Base-by-base conservation (phyloP, 768 basidiomycete species). In the Sutorius australiensis region DNA sequence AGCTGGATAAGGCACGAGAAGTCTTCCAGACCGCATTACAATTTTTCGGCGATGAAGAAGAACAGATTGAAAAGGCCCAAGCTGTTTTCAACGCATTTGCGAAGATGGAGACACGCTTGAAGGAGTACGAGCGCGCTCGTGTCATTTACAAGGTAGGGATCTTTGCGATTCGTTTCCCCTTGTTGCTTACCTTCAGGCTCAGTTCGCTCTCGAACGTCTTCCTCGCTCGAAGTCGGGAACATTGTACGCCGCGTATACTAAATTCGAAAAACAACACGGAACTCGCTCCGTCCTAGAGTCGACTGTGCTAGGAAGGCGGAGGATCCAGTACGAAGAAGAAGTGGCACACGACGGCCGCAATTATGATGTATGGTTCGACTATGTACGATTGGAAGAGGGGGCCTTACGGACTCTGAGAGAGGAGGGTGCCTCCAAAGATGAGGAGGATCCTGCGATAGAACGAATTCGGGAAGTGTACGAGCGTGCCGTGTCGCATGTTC, bases 351-450 rank as follows among this genome's bases (percentile, higher is more conserved):
- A 98, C 58, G 86, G 92, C 0, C 83, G 87, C 39, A 98, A 98
- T 68, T 99, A 98, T 66, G 97, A 98, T 68, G 87, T 89, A 0
- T 99, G 97, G 97, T 98, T 99, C 65, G 97, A 98, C 64, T 95
- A 95, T 61, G 82, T 92, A 19, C 80, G 95, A 16, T 68, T 99
- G 32, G 97, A 98, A 67, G 97, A 98, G 71, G 89, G 85, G 21
- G 91, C 94, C 0, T 81, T 83, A 61, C 75, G 80, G 32, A 86
- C 92, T 54, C 75, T 92, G 24, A 81, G 75, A 59, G 87, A 87
- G 13, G 88, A 90, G 57, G 91, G 88, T 2, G 80, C 79, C 6
- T 84, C 86, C 2, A 72, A 76, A 8, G 87, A 88, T 51, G 89
- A 92, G 65, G 75, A 84, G 47, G 80, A 86, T 40, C 74, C 77